Percentiles rank a stretch among this genome's conserved stretches.
phyloP scores from a whole-genome alignment of 805 yeast genomes.

The Lachancea nothofagi region DNA sequence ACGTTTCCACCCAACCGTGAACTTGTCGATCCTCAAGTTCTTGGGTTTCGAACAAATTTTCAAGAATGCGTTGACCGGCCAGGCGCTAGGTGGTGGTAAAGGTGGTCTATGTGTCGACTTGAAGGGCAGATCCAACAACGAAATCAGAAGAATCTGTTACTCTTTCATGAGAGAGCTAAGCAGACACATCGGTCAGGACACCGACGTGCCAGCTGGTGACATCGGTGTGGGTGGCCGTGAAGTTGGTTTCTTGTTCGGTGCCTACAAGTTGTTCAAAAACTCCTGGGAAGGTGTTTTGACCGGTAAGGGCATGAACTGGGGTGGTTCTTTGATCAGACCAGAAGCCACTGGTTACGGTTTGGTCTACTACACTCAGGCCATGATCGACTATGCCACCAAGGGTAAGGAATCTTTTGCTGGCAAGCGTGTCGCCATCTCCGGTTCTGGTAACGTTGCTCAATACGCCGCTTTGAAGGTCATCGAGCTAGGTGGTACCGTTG shows the following conservation, averaged over 20 bases:
- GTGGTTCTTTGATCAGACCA: conserved; percentile 98
- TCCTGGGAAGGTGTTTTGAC: conserved; percentile 95
- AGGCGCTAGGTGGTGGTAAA: conserved; percentile 98
- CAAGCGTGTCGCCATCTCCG: conserved; percentile 93
- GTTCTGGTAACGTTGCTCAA: conserved; percentile 99
- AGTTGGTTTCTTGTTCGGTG: conserved; percentile 93
- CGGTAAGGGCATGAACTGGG: conserved; percentile 97
- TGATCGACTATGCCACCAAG: conserved; percentile 87
- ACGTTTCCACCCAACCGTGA: conserved; percentile 96
- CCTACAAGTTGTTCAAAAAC: conserved; percentile 87
- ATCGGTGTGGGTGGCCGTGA: conserved; percentile 96
- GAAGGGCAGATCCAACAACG: conserved; percentile 86
- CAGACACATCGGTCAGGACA: conserved; percentile 93
- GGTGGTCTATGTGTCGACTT: conserved; percentile 99
- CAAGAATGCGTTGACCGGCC: conserved; percentile 96
- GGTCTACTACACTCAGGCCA: conserved; percentile 94
- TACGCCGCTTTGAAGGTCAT: conserved; percentile 96
- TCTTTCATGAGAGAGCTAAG: conserved; percentile 94
- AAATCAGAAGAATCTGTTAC: conserved; percentile 94
- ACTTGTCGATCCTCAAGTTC: conserved; percentile 90
- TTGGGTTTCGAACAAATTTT: conserved; percentile 97
- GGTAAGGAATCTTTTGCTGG: conserved; percentile 89
- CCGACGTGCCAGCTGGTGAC: conserved; percentile 99
- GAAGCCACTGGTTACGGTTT: conserved; percentile 99
- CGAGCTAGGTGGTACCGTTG: conserved; percentile 93